Conservation (phyloP, 306 rosid species). For the Mimosa bimucronata region DNA sequence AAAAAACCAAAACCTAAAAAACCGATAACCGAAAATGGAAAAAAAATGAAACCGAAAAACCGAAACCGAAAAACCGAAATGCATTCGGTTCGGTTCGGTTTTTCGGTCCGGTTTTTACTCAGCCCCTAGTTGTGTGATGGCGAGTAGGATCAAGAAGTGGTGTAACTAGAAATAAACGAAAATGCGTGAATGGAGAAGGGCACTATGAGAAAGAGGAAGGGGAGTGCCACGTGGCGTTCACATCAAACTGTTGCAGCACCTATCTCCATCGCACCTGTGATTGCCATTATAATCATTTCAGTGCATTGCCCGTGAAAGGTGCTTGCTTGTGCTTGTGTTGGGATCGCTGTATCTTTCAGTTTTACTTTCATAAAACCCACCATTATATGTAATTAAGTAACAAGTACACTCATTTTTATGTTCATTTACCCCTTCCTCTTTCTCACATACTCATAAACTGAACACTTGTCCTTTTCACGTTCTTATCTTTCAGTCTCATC, state of each 20-base stretch:
- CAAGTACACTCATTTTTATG: neutral
- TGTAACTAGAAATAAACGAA: neutral
- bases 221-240: constrained; percentile 35
- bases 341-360: neutral
- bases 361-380: neutral
- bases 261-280: constrained; percentile 4
- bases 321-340: neutral
- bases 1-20: too few species aligned
- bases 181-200: constrained; percentile 4
- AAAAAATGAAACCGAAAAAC: too few species aligned
- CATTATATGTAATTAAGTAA: too few species aligned
- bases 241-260: constrained; percentile 21
- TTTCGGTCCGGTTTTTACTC: too few species aligned
- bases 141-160: neutral
- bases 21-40: too few species aligned
- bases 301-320: constrained; percentile 30
- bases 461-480: neutral
- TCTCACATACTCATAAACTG: neutral
- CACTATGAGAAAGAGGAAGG: neutral
- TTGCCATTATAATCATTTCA: neutral
- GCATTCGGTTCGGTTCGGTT: too few species aligned
- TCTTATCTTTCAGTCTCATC: constrained; percentile 26
- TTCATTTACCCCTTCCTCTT: neutral
- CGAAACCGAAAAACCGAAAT: too few species aligned
- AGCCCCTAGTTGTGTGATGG: too few species aligned